Evolutionary conservation across 2,329 filamentous ascomycete species (phyloP).

Genomic region (Stachybotrys chartarum): DNA sequence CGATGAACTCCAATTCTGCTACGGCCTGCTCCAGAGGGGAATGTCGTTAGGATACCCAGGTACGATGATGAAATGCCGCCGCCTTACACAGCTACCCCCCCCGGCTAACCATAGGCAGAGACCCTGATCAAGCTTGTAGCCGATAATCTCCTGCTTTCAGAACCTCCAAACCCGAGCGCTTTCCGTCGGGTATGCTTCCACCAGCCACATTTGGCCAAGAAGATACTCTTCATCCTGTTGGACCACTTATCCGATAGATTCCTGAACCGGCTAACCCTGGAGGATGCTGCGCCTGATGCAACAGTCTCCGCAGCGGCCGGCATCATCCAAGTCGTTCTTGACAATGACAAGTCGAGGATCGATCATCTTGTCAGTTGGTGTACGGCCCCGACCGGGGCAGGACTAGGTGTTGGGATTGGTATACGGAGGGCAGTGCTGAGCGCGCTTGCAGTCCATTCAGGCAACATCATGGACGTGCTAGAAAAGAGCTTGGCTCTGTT

Average conservation of each 20-base stretch:
- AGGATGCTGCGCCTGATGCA: slow-evolving; percentile 20
- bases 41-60: slow-evolving; percentile 68
- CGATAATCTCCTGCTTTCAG: slow-evolving; percentile 28
- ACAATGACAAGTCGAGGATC: slow-evolving; percentile 39
- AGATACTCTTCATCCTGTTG: slow-evolving; percentile 17
- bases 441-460: slow-evolving; percentile 44
- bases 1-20: slow-evolving; percentile 32
- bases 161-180: slow-evolving; percentile 7
- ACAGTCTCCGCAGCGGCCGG: slow-evolving; percentile 51
- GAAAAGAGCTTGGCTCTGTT: slow-evolving; percentile 68
- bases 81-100: not conserved
- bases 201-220: slow-evolving; percentile 17
- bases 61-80: slow-evolving; percentile 24
- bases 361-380: slow-evolving; percentile 58
- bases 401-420: slow-evolving; percentile 54
- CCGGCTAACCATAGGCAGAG: slow-evolving; percentile 26
- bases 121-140: slow-evolving; percentile 28
- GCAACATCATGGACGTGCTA: slow-evolving; percentile 47
- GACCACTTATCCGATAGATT: slow-evolving; percentile 38
- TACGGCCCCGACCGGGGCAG: slow-evolving; percentile 54
- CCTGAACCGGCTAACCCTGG: slow-evolving; percentile 27
- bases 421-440: slow-evolving; percentile 61
- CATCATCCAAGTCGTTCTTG: slow-evolving; percentile 44
- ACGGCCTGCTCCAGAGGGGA: slow-evolving; percentile 47
- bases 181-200: slow-evolving; percentile 24